Evolutionary conservation across 208 protist genomes (phyloP).

Genomic region (Acanthamoeba healyi): DNA sequence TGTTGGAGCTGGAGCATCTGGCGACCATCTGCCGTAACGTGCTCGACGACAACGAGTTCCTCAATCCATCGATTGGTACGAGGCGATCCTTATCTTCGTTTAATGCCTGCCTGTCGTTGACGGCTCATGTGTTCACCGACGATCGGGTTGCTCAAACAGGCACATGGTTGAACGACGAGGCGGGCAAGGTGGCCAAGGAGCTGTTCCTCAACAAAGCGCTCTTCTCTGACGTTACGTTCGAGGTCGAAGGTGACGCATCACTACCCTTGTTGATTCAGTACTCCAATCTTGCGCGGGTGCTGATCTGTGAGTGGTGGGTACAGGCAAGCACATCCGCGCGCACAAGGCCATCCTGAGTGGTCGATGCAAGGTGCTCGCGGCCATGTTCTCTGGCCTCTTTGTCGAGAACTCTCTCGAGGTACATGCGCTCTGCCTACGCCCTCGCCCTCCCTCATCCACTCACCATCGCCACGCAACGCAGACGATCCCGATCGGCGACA

Average conservation of each 20-base stretch:
- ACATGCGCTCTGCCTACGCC: not conserved
- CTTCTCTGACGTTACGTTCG: conserved; percentile 71
- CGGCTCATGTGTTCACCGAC: no score
- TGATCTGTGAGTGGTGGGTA: not conserved
- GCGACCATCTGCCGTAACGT: conserved; percentile 76
- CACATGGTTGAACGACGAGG: conserved; percentile 77
- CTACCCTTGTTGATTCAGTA: not conserved
- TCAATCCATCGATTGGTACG: conserved; percentile 77
- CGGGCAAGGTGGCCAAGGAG: conserved; percentile 45
- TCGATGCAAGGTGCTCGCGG: conserved; percentile 12
- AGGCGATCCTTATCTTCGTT: no score
- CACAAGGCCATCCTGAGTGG: conserved; percentile 54
- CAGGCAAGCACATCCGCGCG: not conserved
- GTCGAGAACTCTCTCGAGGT: conserved; percentile 23
- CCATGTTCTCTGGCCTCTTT: conserved; percentile 69
- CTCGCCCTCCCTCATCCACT: not conserved
- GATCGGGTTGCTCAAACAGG: no score
- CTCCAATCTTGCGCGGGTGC: not conserved
- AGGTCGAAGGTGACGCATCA: conserved; percentile 2
- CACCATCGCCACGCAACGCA: not conserved
- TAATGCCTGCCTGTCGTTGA: not conserved
- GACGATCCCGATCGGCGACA: conserved; percentile 55
- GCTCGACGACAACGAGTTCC: conserved; percentile 65
- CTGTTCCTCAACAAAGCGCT: conserved; percentile 71
- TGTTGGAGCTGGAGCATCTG: conserved; percentile 55